Evolutionary conservation across 805 yeast species (phyloP), one percentile per base, ranked within the genome.

Genomic region (Candida verbasci): DNA sequence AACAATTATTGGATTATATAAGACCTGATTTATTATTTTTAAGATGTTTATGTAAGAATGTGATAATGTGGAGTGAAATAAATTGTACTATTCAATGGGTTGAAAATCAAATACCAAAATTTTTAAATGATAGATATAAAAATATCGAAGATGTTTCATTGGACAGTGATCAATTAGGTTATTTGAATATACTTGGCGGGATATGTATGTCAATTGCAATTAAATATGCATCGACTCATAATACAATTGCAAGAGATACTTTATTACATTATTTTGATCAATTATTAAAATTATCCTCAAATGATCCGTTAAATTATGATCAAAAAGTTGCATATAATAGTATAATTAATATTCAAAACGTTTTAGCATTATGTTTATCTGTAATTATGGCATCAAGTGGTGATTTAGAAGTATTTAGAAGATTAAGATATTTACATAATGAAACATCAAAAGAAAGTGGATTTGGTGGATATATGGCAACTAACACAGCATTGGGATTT

Each of bases 351-450:
- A 64, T 80, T 22, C 77, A 80, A 32, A 78, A 78, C 43, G 62
- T 82, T 1, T 46, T 87, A 10, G 71, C 81, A 1, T 55, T 91
- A 4, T 73, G 93, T 7, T 56, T 75, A 6, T 74, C 96, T 0
- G 66, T 86, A 18, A 71, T 88, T 0, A 84, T 87, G 85, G 89
- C 95, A 1, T 96, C 96, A 1, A 77, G 88, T 11, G 97, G 98
- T 1, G 96, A 93, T 53, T 58, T 89, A 37, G 84, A 78, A 29
- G 75, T 80, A 0, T 74, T 93, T 45, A 70, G 89, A 47, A 69
- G 96, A 35, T 63, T 86, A 29, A 69, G 95, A 41, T 71, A 73
- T 17, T 60, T 86, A 22, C 88, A 85, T 52, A 85, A 82, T 15
- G 67, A 72, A 9, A 70, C 75, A 0, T 65, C 64, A 20, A 62